Evolutionary conservation across 495 filamentous ascomycete species (phyloP).

Genomic region (Penicillium maclennaniae): DNA sequence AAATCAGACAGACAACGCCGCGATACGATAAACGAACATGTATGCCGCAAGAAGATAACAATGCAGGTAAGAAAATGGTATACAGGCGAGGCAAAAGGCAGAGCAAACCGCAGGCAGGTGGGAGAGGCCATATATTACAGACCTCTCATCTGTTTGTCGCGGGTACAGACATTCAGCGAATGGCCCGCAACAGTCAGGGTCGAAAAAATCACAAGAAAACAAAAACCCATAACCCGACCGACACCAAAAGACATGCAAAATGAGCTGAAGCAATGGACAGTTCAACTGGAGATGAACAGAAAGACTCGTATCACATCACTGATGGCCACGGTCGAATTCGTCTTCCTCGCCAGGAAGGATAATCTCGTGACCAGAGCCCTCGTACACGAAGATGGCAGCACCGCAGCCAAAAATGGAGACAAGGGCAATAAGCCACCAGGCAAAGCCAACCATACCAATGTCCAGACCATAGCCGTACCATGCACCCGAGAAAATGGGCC

Average conservation of each 20-base stretch:
- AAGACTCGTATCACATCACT: constrained; percentile 20
- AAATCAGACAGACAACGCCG: constrained; percentile 6
- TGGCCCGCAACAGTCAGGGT: background rate
- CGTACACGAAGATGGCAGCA: constrained; percentile 63
- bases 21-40: constrained; percentile 5
- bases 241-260: constrained; percentile 28
- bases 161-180: background rate
- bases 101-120: background rate
- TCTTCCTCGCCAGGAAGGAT: constrained; percentile 64
- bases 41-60: constrained; percentile 10
- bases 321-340: constrained; percentile 28
- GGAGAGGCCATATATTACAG: background rate
- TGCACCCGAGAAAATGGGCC: constrained; percentile 67
- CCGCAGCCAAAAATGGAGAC: constrained; percentile 59
- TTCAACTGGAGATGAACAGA: constrained; percentile 7
- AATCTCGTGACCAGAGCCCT: constrained; percentile 71
- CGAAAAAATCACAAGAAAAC: constrained; percentile 1
- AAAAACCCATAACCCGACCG: constrained; percentile 11
- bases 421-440: constrained; percentile 68
- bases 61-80: constrained; percentile 22
- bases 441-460: constrained; percentile 67
- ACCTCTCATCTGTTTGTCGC: background rate
- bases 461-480: constrained; percentile 68
- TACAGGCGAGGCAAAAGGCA: constrained; percentile 17
- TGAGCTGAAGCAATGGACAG: constrained; percentile 25